Evolutionary conservation across 2,329 filamentous ascomycete genomes (phyloP).

Genomic region (Macrophomina phaseolina): DNA sequence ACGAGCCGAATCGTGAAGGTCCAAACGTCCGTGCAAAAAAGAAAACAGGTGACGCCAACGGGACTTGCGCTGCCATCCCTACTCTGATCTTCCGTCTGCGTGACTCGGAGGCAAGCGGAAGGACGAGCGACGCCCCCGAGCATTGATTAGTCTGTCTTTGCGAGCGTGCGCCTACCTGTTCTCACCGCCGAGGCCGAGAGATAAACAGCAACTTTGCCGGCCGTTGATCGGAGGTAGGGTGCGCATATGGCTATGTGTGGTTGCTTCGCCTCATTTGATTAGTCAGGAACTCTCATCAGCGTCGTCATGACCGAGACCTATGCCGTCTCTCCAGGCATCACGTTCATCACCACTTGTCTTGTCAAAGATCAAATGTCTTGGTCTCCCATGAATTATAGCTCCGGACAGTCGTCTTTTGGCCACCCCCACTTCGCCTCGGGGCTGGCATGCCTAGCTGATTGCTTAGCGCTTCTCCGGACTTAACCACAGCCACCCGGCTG

Average conservation of each 20-base stretch:
- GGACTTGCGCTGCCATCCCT: neutral
- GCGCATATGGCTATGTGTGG: neutral
- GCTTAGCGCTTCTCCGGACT: neutral
- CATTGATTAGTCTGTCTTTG: neutral
- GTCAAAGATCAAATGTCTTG: neutral
- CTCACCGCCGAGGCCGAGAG: neutral
- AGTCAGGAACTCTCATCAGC: neutral
- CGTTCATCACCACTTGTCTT: neutral
- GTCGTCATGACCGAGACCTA: neutral
- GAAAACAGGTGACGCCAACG: neutral
- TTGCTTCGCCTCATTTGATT: constrained; percentile 4
- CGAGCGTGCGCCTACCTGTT: neutral
- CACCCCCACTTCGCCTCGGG: neutral
- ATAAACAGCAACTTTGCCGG: neutral
- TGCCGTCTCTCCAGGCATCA: neutral
- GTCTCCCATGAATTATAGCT: neutral
- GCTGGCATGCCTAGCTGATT: neutral
- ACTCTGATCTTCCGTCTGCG: neutral
- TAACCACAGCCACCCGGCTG: constrained; percentile 4
- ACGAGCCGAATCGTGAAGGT: neutral
- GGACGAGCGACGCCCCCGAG: neutral
- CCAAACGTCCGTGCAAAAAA: neutral
- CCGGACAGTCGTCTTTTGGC: neutral
- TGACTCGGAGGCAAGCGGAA: constrained; percentile 5
- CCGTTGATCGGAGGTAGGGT: constrained; percentile 3